phyloP scores from a whole-genome alignment of 2,329 filamentous ascomycete species.

The Alternaria longipes region DNA sequence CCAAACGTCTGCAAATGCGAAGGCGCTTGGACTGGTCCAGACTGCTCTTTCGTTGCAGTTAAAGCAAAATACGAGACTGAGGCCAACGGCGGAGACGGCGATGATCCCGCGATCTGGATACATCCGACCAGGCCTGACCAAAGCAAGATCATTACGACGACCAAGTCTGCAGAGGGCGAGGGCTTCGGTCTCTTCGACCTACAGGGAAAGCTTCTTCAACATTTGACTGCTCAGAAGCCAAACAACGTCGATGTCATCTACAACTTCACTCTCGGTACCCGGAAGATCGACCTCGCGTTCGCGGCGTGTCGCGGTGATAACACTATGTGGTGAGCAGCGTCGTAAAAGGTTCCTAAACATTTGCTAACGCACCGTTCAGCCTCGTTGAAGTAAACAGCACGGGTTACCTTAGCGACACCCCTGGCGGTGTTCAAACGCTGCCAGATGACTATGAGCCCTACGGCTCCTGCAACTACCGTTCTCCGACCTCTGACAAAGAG shows the following conservation, averaged over 20 bases:
- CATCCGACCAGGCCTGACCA: conserved; percentile 45
- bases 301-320: conserved; percentile 63
- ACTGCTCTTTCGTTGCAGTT: conserved; percentile 42
- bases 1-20: conserved; percentile 40
- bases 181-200: conserved; percentile 62
- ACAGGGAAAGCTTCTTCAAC: conserved; percentile 59
- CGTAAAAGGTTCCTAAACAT: not conserved
- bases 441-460: conserved; percentile 60
- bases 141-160: conserved; percentile 63
- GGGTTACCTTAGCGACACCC: conserved; percentile 55
- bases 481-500: conserved; percentile 58
- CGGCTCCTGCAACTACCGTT: conserved; percentile 63
- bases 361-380: conserved; percentile 37
- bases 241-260: conserved; percentile 67
- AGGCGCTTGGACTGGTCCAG: conserved; percentile 36
- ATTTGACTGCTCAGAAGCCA: conserved; percentile 57
- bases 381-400: conserved; percentile 61
- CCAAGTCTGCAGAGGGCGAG: conserved; percentile 60
- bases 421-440: conserved; percentile 59
- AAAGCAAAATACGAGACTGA: conserved; percentile 45
- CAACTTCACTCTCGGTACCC: conserved; percentile 56
- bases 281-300: conserved; percentile 60
- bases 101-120: conserved; percentile 47
- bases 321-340: conserved; percentile 59
- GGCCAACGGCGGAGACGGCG: conserved; percentile 45